These are phyloP conservation scores for Colletotrichum truncatum DNA, from an alignment of 2,329 filamentous ascomycete genomes.

Conservation along the genomic window DNA sequence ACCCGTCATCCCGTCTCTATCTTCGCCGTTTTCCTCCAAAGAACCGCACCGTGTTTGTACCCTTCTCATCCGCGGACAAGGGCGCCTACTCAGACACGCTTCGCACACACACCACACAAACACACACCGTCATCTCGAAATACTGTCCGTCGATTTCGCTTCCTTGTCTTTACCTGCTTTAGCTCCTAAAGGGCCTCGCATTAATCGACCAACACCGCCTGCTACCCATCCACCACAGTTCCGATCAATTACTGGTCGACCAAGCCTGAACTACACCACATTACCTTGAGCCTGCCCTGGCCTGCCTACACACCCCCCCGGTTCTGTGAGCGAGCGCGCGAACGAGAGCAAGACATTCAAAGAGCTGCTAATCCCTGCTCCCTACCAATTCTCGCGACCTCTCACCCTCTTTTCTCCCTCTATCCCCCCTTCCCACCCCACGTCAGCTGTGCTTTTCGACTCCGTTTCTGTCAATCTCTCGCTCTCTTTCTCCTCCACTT, in stretches of 20 bases:
- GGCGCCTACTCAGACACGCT: slow-evolving; percentile 6
- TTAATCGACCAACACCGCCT: slow-evolving; percentile 14
- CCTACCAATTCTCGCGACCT: slow-evolving; percentile 19
- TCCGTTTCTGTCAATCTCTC: slow-evolving; percentile 6
- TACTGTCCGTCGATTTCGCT: neutral
- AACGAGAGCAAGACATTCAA: neutral
- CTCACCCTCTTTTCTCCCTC: slow-evolving; percentile 28
- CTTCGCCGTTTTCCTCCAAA: too few species aligned
- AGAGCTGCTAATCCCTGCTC: slow-evolving; percentile 11
- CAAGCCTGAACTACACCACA: too few species aligned
- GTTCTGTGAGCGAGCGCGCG: slow-evolving; percentile 23
- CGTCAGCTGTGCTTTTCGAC: neutral
- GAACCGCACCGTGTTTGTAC: slow-evolving; percentile 5
- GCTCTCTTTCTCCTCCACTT: slow-evolving; percentile 9
- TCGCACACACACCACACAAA: neutral
- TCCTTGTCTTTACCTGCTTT: neutral
- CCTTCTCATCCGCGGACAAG: slow-evolving; percentile 12
- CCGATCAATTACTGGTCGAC: slow-evolving; percentile 1
- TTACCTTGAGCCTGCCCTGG: neutral
- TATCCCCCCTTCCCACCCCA: slow-evolving; percentile 18
- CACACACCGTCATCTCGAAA: slow-evolving; percentile 1
- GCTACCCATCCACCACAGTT: slow-evolving; percentile 16
- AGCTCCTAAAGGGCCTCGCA: neutral
- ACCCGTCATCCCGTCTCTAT: slow-evolving; percentile 9
- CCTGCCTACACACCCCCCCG: slow-evolving; percentile 3